Evolutionary conservation across 306 rosid species (phyloP), one percentile per base, ranked within the genome.

Genomic region (Corylus avellana): DNA sequence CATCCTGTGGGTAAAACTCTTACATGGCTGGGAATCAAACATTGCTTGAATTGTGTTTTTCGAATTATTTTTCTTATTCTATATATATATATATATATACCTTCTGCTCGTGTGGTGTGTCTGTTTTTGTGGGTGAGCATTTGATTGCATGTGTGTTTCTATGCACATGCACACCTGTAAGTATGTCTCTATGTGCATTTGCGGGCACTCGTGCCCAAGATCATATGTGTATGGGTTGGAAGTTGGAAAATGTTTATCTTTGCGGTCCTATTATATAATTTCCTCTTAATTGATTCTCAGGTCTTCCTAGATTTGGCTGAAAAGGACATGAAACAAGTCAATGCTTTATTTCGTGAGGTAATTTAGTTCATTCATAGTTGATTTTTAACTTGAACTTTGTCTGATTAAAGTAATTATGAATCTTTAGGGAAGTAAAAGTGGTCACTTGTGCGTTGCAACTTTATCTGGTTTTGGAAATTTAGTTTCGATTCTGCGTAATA

Each of bases 261-360:
- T 75, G 55, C 46, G 67, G 72, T 57, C 76, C 1, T 32, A 79
- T 81, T 58, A 20, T 85, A 50, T 54, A 56, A 56, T 76, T 55
- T 51, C 8, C 64, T 79, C 72, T 42, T 22, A 9, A 72, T 79
- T 77, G 82, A 70, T 79, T 86, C 67, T 69, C 85, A 95, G 98
- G 92, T 95, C 74, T 92, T 95, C 84, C 88, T 91, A 74, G 94
- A 95, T 67, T 86, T 95, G 91, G 82, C 93, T 48, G 96, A 91
- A 81, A 95, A 92, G 92, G 98, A 92, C 85, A 89, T 92, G 93
- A 91, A 86, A 82, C 90, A 89, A 90, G 87, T 95, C 69, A 95
- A 85, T 71, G 84, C 89, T 77, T 83, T 95, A 77, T 92, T 95
- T 67, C 86, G 88, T 49, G 98, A 95, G 98, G 98, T 92, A 88